phyloP scores from a whole-genome alignment of 805 yeast species.

The Pichia thaimueangensis region DNA sequence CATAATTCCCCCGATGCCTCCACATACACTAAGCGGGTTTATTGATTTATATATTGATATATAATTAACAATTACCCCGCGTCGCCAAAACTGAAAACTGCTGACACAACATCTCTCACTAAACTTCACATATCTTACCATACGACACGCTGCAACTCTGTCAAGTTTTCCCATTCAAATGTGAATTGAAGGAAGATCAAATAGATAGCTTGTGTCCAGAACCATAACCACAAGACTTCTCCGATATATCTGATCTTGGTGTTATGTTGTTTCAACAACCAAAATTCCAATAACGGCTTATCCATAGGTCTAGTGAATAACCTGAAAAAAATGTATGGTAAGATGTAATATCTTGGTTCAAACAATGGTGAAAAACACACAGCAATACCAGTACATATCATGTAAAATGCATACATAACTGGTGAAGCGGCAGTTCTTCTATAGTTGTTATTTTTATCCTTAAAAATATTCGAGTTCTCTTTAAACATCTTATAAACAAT shows the following conservation, averaged over 20 bases:
- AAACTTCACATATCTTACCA: no score
- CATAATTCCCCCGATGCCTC: no score
- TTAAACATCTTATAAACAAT: slow-evolving; percentile 19
- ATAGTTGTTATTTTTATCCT: background rate
- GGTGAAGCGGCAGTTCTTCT: slow-evolving; percentile 22
- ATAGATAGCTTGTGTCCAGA: slow-evolving; percentile 48
- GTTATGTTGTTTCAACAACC: slow-evolving; percentile 19
- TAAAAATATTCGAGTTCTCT: slow-evolving; percentile 7
- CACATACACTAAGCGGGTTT: no score
- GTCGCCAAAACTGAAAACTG: no score
- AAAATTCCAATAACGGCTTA: slow-evolving; percentile 21
- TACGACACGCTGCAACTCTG: slow-evolving; percentile 68
- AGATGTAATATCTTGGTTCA: slow-evolving; percentile 87
- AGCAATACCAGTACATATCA: slow-evolving; percentile 49
- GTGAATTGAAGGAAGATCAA: slow-evolving; percentile 53
- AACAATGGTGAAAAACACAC: slow-evolving; percentile 86
- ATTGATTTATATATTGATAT: no score
- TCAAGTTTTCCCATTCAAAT: slow-evolving; percentile 63
- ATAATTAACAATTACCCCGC: no score
- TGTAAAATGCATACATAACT: slow-evolving; percentile 42
- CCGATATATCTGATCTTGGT: slow-evolving; percentile 32
- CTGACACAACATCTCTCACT: no score
- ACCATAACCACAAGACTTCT: slow-evolving; percentile 60
- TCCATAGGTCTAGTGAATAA: slow-evolving; percentile 41
- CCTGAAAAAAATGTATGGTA: slow-evolving; percentile 77